Percentiles rank a stretch among this genome's conserved stretches.
These are phyloP conservation scores for Sphagnum magellanicum DNA, from an alignment of 228 moss, liverwort and hornwort genomes.

Conservation along the genomic window DNA sequence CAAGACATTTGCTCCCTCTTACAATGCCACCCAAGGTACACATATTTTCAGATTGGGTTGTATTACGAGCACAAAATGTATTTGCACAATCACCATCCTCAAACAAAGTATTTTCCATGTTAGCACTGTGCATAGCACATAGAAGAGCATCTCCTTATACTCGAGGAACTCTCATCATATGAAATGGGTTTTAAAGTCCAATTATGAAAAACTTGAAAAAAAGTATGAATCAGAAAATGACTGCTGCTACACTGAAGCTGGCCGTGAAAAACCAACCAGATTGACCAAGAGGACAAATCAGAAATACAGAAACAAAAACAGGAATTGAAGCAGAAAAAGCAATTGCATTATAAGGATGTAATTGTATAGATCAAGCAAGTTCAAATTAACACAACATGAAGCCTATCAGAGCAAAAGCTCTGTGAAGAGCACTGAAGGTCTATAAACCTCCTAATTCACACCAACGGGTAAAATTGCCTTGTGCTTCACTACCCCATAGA, in stretches of 20 bases:
- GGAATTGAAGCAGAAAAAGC: not conserved
- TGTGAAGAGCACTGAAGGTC: not conserved
- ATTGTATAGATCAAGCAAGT: not conserved
- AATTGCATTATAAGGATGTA: not conserved
- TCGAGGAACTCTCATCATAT: too few relatives aligned
- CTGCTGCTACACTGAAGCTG: not conserved
- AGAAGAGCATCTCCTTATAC: too few relatives aligned
- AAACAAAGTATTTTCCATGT: too few relatives aligned
- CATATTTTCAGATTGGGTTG: too few relatives aligned
- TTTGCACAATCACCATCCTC: too few relatives aligned
- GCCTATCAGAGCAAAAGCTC: not conserved
- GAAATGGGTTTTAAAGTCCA: too few relatives aligned
- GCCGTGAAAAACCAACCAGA: not conserved
- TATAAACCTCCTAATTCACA: not conserved
- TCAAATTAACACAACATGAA: not conserved
- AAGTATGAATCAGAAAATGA: too few relatives aligned
- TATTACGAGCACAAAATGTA: too few relatives aligned
- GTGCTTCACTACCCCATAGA: not conserved
- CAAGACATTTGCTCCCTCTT: too few relatives aligned
- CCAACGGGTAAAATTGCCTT: not conserved
- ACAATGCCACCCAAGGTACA: too few relatives aligned
- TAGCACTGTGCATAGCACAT: too few relatives aligned
- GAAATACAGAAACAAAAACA: not conserved
- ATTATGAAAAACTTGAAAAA: too few relatives aligned
- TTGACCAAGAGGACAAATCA: not conserved